Percentiles rank a stretch among this genome's conserved stretches.
phyloP scores from a whole-genome alignment of 73 alveolate species.

The Uronychia setigera region DNA sequence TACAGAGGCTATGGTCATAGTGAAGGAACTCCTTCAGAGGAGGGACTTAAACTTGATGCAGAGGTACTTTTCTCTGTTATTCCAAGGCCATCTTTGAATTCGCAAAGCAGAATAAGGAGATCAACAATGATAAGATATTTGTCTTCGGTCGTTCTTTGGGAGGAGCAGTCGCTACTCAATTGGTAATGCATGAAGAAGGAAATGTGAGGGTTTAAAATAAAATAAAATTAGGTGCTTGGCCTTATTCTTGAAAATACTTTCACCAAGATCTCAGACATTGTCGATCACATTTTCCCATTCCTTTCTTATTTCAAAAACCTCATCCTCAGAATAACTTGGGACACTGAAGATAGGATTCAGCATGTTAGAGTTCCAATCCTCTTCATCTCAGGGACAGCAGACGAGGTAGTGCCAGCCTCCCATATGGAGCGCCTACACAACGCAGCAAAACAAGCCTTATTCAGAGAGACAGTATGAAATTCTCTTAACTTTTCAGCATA shows the following conservation, averaged over 20 bases:
- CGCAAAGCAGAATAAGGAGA: conserved; percentile 68
- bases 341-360: conserved; percentile 75
- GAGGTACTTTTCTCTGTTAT: not conserved
- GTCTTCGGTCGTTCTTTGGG: conserved; percentile 95
- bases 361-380: conserved; percentile 68
- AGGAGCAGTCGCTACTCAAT: conserved; percentile 95
- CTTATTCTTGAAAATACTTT: conserved; percentile 96
- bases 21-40: conserved; percentile 96
- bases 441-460: conserved; percentile 70
- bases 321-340: conserved; percentile 87
- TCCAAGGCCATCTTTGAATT: conserved; percentile 67
- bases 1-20: conserved; percentile 98
- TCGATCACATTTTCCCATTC: conserved; percentile 84
- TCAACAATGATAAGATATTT: conserved; percentile 77
- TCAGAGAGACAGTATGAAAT: conserved; percentile 22
- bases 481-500: not conserved
- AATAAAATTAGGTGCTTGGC: too few relatives aligned
- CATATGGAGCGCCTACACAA: conserved; percentile 71
- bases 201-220: too few relatives aligned
- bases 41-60: conserved; percentile 92
- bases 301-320: conserved; percentile 68
- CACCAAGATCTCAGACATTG: conserved; percentile 89
- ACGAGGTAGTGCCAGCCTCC: conserved; percentile 87
- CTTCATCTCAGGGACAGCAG: conserved; percentile 78
- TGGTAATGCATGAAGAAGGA: conserved; percentile 50